Percentiles rank a stretch among this genome's conserved stretches.
These are phyloP conservation scores for Hortiboletus flavorubellus DNA, from an alignment of 768 basidiomycete species.

Conservation along the genomic window DNA sequence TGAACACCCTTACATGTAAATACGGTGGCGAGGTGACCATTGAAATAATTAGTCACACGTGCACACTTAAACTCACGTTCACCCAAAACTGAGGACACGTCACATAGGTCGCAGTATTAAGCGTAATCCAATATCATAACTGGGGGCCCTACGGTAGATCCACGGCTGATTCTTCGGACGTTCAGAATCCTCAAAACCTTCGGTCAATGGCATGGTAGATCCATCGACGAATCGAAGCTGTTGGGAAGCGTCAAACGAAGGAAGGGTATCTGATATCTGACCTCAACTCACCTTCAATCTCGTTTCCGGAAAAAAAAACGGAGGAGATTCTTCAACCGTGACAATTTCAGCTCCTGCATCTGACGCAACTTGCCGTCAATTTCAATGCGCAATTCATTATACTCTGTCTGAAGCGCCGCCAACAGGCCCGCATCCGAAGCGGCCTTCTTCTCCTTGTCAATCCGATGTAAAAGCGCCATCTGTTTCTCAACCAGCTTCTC, in stretches of 20 bases:
- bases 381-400: background rate
- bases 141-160: background rate
- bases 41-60: too few species aligned
- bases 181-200: too few species aligned
- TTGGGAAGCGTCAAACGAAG: background rate
- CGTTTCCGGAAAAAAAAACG: background rate
- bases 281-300: background rate
- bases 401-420: conserved; percentile 9
- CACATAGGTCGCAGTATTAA: background rate
- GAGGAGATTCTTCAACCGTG: background rate
- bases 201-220: too few species aligned
- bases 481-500: conserved; percentile 11
- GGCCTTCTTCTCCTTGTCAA: conserved; percentile 8
- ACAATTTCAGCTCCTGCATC: conserved; percentile 10
- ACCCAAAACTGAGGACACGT: background rate
- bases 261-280: background rate
- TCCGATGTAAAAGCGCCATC: background rate
- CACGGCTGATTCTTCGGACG: background rate
- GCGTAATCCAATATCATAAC: background rate
- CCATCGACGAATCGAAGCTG: background rate
- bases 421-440: background rate
- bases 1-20: too few species aligned
- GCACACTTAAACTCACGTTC: too few species aligned
- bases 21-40: too few species aligned
- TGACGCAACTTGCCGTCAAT: conserved; percentile 7